Conservation (phyloP, 306 rosid species). For the Quillaja saponaria region DNA sequence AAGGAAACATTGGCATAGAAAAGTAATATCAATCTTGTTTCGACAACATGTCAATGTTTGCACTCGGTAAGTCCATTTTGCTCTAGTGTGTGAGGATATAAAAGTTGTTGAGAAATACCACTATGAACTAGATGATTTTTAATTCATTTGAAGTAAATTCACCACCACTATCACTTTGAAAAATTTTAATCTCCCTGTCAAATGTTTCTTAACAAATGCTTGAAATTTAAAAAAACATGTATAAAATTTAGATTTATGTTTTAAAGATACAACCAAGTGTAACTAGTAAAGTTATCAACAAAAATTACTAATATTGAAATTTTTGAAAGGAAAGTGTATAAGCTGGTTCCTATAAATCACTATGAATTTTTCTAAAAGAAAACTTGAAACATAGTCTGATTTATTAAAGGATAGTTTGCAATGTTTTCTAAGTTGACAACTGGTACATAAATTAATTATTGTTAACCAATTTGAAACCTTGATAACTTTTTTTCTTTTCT, state of each 20-base stretch:
- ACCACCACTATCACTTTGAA: not conserved
- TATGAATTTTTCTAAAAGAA: not conserved
- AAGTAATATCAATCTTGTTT: too few relatives aligned
- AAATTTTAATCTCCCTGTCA: not conserved
- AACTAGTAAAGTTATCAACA: not conserved
- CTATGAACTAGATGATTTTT: not conserved
- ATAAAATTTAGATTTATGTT: conserved; percentile 6
- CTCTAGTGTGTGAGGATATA: not conserved
- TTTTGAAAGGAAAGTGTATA: not conserved
- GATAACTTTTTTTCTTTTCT: not conserved
- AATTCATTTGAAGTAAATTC: not conserved
- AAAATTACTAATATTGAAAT: not conserved
- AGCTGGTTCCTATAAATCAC: not conserved
- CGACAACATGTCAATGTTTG: not conserved
- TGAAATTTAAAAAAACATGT: conserved; percentile 5
- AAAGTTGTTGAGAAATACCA: not conserved
- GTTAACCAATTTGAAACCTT: not conserved
- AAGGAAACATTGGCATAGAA: too few relatives aligned
- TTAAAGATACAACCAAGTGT: conserved; percentile 1
- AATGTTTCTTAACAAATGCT: not conserved
- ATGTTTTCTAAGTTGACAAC: not conserved
- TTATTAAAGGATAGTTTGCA: not conserved
- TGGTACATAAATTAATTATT: not conserved
- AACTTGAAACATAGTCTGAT: too few relatives aligned
- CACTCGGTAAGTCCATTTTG: not conserved